A percentile compares a stretch with the other conserved stretches of the same genome.
Conservation (phyloP, 805 yeast species). For the Candida verbasci region DNA sequence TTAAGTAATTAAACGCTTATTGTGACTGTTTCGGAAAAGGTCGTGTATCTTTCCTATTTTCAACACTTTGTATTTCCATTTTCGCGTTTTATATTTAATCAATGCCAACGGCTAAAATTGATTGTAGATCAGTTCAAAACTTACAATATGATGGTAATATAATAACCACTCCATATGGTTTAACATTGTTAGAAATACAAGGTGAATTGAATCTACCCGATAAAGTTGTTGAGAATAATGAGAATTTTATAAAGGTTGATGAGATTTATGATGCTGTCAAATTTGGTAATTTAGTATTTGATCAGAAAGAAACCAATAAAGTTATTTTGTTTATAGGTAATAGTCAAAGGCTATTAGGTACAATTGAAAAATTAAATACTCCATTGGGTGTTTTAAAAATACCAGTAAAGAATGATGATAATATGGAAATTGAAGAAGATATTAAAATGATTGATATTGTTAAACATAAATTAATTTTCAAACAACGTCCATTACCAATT, state of each 20-base stretch:
- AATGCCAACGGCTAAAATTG: conserved; percentile 19
- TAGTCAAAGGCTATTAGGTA: conserved; percentile 66
- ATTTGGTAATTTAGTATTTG: conserved; percentile 47
- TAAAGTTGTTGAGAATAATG: conserved; percentile 18
- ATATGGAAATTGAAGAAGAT: conserved; percentile 16
- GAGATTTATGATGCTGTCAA: conserved; percentile 42
- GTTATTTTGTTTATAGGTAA: conserved; percentile 63
- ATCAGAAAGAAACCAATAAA: conserved; percentile 30
- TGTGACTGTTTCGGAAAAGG: too few relatives aligned
- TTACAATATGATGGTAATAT: conserved; percentile 12
- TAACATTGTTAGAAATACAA: conserved; percentile 63
- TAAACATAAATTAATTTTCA: conserved; percentile 55
- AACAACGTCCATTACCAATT: conserved; percentile 69
- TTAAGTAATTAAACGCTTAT: too few relatives aligned
- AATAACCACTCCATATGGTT: conserved; percentile 54
- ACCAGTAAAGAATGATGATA: conserved; percentile 16
- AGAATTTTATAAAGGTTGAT: conserved; percentile 31
- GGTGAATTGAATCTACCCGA: conserved; percentile 58
- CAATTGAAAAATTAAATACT: conserved; percentile 51
- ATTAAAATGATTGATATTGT: conserved; percentile 59
- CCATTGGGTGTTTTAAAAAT: conserved; percentile 64
- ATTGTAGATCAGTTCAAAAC: conserved; percentile 11
- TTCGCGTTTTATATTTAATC: too few relatives aligned
- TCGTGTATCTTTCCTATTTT: too few relatives aligned
- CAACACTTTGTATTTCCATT: too few relatives aligned